Evolutionary conservation across 2,329 filamentous ascomycete genomes (phyloP), one percentile per base, ranked within the genome.

Genomic region (Gaeumannomyces sp.): DNA sequence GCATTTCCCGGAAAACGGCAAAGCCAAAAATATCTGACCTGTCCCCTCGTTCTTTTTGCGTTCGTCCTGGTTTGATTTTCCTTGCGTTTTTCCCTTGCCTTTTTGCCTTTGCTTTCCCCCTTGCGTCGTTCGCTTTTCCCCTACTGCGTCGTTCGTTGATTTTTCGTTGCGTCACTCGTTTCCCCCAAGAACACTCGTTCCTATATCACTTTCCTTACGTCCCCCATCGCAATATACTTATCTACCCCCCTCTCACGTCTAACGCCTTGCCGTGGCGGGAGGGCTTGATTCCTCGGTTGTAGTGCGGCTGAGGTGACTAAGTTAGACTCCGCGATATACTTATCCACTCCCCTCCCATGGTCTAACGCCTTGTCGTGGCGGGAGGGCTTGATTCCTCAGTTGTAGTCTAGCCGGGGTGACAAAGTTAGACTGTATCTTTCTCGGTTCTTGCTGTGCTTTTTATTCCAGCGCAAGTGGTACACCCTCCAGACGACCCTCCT

Each of bases 361-460:
- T 64, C 59, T 64, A 65, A 38, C 60, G 64, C 59, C 64, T 65
- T 65, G 64, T 29, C 64, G 60, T 65, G 60, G 64, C 64, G 60
- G 31, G 64, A 65, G 64, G 64, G 64, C 64, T 62, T 65, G 59
- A 59, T 35, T 35, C 56, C 64, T 64, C 25, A 50, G 64, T 25
- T 28, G 60, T 35, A 50, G 59, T 31, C 14, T n/a, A 29, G 38
- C 33, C 10, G 53, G 13, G 64, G 60, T 65, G 60, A 62, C 60
- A 33, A 65, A 65, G 64, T 65, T 61, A 61, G 60, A 61, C 31
- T 22, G 31, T 11, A 29, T 10, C 58, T 59, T 59, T 8, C 25
- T 59, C 31, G 13, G 11, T 2, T 33, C 16, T 33, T 35, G 11
- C 14, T 53, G 45, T 53, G 14, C 45, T 19, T 60, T 33, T n/a